Base-by-base conservation (phyloP, 768 basidiomycete species). In the Clathrus columnatus region DNA sequence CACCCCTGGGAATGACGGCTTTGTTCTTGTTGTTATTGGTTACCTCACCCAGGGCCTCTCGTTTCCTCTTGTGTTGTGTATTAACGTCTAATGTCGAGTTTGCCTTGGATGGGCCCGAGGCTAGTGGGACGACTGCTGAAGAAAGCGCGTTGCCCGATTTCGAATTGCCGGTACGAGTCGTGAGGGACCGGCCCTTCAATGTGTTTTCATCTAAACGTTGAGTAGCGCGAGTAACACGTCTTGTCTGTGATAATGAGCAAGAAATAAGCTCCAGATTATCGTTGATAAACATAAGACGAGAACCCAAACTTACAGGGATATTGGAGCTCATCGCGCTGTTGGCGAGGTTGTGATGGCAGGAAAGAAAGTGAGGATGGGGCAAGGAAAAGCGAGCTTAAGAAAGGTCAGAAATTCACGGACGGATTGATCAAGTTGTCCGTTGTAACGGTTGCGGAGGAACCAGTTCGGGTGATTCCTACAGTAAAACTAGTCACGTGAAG, bases 11-110 rank as follows among this genome's bases (percentile, higher is more conserved):
- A 30, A 54, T 41, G 14, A 57, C 44, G 20, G 51, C 46, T 45
- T 61, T 60, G 32, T 63, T 62, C 43, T 50, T 59, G 53, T 63
- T 66, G 24, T 58, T 63, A 59, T 68, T 69, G 7, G 81, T 80
- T 44, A 90, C 84, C 64, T 91, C 89, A 16, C 79, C 79, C 42
- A 91, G 73, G 0, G 82, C 86, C 48, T 83, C 83, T 18, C 88
- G 83, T 67, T 89, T 90, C 54, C 87, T 79, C 65, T 87, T 87
- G 29, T 77, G 80, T 46, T 76, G 76, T 2, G 73, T 71, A 18
- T 72, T 68, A 14, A 71, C 69, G 43, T 83, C 80, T 20, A 67
- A 32, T 16, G 47, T 62, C 59, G 80, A 75, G 59, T 69, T 68
- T 32, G 75, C 71, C 59, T 75, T 63, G 7, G 76, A 70, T 43